Evolutionary conservation across 2,329 filamentous ascomycete genomes (phyloP).

Genomic region (Claviceps paspali): DNA sequence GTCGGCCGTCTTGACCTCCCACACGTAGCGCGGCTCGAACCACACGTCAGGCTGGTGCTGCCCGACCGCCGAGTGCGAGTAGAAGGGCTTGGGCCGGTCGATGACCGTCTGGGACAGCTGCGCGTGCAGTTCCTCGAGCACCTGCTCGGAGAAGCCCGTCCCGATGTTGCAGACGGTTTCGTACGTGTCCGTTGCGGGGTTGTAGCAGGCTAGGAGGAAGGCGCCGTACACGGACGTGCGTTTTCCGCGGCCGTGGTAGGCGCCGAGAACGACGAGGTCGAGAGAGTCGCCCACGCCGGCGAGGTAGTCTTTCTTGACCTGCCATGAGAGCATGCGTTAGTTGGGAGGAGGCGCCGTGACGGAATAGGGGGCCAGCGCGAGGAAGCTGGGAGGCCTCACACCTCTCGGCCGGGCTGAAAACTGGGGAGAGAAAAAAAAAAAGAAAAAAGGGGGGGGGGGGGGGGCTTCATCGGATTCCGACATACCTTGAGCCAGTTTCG

Average conservation of each 20-base stretch:
- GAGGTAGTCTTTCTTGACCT: constrained; percentile 98
- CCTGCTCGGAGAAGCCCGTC: constrained; percentile 88
- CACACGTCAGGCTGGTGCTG: constrained; percentile 97
- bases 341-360: too few relatives aligned
- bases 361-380: too few relatives aligned
- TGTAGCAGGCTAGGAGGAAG: constrained; percentile 91
- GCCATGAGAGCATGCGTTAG: neutral
- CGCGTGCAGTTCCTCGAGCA: constrained; percentile 73
- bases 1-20: constrained; percentile 97
- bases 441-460: too few relatives aligned
- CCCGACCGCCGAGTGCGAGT: constrained; percentile 64
- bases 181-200: constrained; percentile 62
- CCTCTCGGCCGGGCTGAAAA: too few relatives aligned
- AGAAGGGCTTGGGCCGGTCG: constrained; percentile 86
- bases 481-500: constrained; percentile 93
- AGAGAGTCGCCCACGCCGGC: constrained; percentile 87
- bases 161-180: constrained; percentile 98
- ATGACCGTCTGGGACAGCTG: constrained; percentile 66
- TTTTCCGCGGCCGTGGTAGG: constrained; percentile 89
- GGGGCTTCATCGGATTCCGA: too few relatives aligned
- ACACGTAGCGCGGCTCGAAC: constrained; percentile 90
- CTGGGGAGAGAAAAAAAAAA: neutral
- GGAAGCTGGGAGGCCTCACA: too few relatives aligned
- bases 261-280: constrained; percentile 87
- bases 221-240: constrained; percentile 91